phyloP scores from a whole-genome alignment of 768 basidiomycete genomes.

The Suillus variegatus region DNA sequence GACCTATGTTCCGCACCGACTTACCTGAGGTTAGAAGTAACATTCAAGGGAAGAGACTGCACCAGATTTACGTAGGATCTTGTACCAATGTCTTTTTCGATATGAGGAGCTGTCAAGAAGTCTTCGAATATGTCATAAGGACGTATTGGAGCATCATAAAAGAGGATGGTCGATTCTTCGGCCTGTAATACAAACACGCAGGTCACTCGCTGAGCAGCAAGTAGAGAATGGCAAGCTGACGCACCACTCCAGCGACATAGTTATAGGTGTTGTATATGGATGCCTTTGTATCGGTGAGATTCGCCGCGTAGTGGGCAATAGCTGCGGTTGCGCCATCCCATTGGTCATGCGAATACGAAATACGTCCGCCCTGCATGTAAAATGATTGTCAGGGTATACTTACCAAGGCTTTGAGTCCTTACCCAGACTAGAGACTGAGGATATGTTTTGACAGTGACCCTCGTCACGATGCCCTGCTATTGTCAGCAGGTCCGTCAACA shows the following conservation, averaged over 20 bases:
- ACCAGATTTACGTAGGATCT: background rate
- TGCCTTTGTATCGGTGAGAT: conserved; percentile 1
- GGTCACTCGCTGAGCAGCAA: conserved; percentile 20
- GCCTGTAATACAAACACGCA: conserved; percentile 17
- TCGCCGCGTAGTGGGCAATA: conserved; percentile 1
- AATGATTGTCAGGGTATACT: background rate
- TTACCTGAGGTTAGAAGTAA: conserved; percentile 4
- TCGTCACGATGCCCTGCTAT: conserved; percentile 58
- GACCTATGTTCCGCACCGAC: background rate
- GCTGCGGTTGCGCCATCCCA: conserved; percentile 6
- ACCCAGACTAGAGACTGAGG: conserved; percentile 62
- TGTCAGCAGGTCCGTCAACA: conserved; percentile 29
- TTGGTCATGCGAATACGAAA: conserved; percentile 26
- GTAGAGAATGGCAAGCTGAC: background rate
- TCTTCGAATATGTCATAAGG: conserved; percentile 28
- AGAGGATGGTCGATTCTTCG: conserved; percentile 39
- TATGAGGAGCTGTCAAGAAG: conserved; percentile 35
- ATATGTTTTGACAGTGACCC: conserved; percentile 53
- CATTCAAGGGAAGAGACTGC: background rate
- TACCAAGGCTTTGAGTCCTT: conserved; percentile 53
- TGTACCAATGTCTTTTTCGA: background rate
- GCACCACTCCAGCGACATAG: conserved; percentile 30
- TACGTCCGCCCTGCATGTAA: conserved; percentile 47
- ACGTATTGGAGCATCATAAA: conserved; percentile 52
- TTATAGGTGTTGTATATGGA: conserved; percentile 45